A percentile compares a stretch with the other conserved stretches of the same genome.
Conservation (phyloP, 495 filamentous ascomycete species). For the Aspergillus nidulans region DNA sequence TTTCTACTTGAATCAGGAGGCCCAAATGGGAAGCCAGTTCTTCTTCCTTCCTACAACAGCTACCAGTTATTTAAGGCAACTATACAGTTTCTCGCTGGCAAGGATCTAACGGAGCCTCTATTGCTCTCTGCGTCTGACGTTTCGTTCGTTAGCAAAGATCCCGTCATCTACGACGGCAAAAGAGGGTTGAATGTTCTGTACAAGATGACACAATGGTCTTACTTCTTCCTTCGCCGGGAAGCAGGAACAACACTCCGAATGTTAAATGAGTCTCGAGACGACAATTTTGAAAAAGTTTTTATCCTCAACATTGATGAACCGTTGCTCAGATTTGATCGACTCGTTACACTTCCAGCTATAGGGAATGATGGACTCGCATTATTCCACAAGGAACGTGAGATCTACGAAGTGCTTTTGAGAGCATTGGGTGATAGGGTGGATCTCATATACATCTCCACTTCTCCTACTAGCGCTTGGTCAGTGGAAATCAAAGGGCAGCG, state of each 20-base stretch:
- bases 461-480: conserved; percentile 34
- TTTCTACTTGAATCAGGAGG: conserved; percentile 74
- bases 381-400: conserved; percentile 25
- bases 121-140: conserved; percentile 42
- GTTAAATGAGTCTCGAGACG: conserved; percentile 65
- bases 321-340: conserved; percentile 69
- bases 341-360: conserved; percentile 30
- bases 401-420: conserved; percentile 59
- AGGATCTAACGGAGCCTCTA: conserved; percentile 64
- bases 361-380: conserved; percentile 28
- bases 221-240: conserved; percentile 64
- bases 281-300: conserved; percentile 81
- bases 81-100: conserved; percentile 73
- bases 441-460: conserved; percentile 53
- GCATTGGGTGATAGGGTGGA: conserved; percentile 73
- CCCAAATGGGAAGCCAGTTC: conserved; percentile 59
- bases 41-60: conserved; percentile 77
- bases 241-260: conserved; percentile 65
- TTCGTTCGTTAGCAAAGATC: conserved; percentile 29
- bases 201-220: conserved; percentile 89
- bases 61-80: conserved; percentile 93
- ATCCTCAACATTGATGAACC: conserved; percentile 65
- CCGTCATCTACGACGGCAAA: conserved; percentile 59
- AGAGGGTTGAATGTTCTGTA: conserved; percentile 77
- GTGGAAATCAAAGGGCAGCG: conserved; percentile 22